Evolutionary conservation across 2,329 filamentous ascomycete species (phyloP).

Genomic region (Venturia pyrina): DNA sequence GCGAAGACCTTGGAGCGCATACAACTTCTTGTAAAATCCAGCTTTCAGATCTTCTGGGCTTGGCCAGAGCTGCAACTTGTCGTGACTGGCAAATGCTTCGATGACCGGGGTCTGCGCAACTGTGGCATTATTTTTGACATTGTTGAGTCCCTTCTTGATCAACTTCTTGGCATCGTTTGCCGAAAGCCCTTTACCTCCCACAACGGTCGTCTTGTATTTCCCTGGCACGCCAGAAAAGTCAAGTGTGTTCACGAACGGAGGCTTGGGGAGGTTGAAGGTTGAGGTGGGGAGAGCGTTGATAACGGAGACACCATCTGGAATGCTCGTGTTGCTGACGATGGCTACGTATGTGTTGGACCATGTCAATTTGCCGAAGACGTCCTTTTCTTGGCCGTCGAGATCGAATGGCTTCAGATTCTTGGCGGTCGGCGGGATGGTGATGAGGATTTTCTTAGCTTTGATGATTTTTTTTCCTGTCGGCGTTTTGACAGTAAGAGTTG

Average conservation of each 20-base stretch:
- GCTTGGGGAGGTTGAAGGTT: background rate
- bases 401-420: conserved; percentile 4
- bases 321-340: background rate
- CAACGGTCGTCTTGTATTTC: background rate
- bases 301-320: background rate
- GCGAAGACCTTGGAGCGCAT: conserved; percentile 18
- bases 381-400: background rate
- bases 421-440: conserved; percentile 1
- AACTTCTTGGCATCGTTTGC: background rate
- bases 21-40: conserved; percentile 18
- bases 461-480: conserved; percentile 1
- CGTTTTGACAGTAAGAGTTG: background rate
- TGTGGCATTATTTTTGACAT: background rate
- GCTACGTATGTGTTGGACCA: background rate
- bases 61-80: background rate
- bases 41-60: conserved; percentile 14
- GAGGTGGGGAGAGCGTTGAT: background rate
- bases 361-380: background rate
- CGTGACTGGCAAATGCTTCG: background rate
- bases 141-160: background rate
- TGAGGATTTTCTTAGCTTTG: conserved; percentile 9
- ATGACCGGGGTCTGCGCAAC: background rate
- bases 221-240: background rate
- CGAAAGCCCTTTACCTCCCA: background rate
- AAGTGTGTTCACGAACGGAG: background rate